These are phyloP conservation scores for Hortaea sp. DNA, from an alignment of 2,329 filamentous ascomycete genomes.

Conservation along the genomic window DNA sequence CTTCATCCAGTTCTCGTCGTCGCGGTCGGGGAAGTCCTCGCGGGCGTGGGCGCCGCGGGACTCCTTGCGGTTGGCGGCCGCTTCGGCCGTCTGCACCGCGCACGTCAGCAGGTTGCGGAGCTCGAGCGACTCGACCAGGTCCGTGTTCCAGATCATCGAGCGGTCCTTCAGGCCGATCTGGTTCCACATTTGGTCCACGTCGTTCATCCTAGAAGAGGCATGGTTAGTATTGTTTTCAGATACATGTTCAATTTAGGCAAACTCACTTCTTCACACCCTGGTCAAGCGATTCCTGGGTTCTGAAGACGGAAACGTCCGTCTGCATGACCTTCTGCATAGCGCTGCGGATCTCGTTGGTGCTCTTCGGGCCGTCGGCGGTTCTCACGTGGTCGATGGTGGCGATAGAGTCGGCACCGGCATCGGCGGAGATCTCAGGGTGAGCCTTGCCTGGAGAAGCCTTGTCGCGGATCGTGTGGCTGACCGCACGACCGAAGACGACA, in stretches of 20 bases:
- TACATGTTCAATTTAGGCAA: background rate
- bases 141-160: constrained; percentile 99
- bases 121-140: constrained; percentile 92
- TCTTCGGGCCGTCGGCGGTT: constrained; percentile 73
- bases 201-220: constrained; percentile 48
- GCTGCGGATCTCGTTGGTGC: constrained; percentile 76
- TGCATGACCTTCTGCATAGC: constrained; percentile 99
- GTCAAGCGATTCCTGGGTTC: constrained; percentile 85
- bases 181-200: constrained; percentile 69
- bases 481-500: constrained; percentile 94
- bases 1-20: constrained; percentile 98
- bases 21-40: constrained; percentile 91
- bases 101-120: constrained; percentile 91
- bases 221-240: background rate
- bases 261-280: constrained; percentile 68
- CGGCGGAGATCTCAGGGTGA: constrained; percentile 68
- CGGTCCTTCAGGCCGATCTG: constrained; percentile 94
- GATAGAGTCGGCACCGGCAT: constrained; percentile 83
- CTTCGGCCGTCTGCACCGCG: constrained; percentile 84
- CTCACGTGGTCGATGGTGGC: constrained; percentile 75
- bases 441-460: constrained; percentile 77
- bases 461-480: constrained; percentile 93
- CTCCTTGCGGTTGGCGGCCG: constrained; percentile 91
- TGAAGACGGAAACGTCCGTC: constrained; percentile 92
- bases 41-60: constrained; percentile 94